A percentile compares a stretch with the other conserved stretches of the same genome.
These are phyloP conservation scores for Penicillium atrosanguineum DNA, from an alignment of 495 filamentous ascomycete species.

Conservation along the genomic window DNA sequence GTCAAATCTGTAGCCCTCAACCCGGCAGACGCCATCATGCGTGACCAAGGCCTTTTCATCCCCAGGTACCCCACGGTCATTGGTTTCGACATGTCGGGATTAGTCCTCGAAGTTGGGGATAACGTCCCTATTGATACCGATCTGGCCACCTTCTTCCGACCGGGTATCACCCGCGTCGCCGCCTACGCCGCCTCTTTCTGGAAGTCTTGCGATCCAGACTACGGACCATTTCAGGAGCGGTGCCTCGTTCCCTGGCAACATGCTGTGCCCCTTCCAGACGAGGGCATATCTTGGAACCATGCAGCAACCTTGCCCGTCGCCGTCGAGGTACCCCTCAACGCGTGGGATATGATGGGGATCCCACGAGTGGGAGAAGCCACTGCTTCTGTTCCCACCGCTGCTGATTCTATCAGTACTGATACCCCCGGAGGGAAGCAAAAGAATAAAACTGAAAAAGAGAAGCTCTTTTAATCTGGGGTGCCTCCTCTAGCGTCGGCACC, in stretches of 20 bases:
- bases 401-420: background rate
- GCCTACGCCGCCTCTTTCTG: slow-evolving; percentile 41
- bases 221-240: slow-evolving; percentile 46
- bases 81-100: slow-evolving; percentile 47
- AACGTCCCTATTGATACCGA: slow-evolving; percentile 31
- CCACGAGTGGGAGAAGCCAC: slow-evolving; percentile 15
- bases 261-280: slow-evolving; percentile 34
- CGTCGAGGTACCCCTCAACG: slow-evolving; percentile 28
- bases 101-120: slow-evolving; percentile 42
- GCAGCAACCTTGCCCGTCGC: slow-evolving; percentile 46
- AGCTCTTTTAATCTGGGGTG: slow-evolving; percentile 47
- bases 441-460: slow-evolving; percentile 23
- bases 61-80: slow-evolving; percentile 42
- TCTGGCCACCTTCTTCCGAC: slow-evolving; percentile 16
- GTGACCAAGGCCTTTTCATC: slow-evolving; percentile 39
- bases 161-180: slow-evolving; percentile 40
- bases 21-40: slow-evolving; percentile 41
- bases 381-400: slow-evolving; percentile 5
- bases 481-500: slow-evolving; percentile 43
- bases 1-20: slow-evolving; percentile 52
- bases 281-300: slow-evolving; percentile 39
- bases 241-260: slow-evolving; percentile 40
- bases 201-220: slow-evolving; percentile 36
- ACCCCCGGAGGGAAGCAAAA: background rate
- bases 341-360: slow-evolving; percentile 34